phyloP scores from a whole-genome alignment of 768 basidiomycete genomes.

The Lactifluus hygrophoroides region DNA sequence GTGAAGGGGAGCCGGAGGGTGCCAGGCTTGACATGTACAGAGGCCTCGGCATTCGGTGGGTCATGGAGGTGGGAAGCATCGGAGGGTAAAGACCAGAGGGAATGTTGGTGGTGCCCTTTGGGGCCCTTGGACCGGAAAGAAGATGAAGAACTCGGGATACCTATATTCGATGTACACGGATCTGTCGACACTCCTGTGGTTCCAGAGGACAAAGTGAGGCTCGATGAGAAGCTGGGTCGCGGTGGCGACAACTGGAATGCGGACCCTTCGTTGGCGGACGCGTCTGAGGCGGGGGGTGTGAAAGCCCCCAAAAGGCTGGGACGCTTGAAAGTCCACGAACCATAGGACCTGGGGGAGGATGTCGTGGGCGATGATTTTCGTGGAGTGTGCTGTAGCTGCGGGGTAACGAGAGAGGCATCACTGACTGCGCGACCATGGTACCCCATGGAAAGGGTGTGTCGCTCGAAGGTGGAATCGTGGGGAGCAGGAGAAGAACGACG shows the following conservation, averaged over 20 bases:
- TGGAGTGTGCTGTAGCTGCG: neutral
- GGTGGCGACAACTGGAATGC: constrained; percentile 27
- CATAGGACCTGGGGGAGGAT: constrained; percentile 8
- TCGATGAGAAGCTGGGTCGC: constrained; percentile 22
- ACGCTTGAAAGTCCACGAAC: constrained; percentile 27
- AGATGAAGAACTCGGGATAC: constrained; percentile 29
- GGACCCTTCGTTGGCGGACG: constrained; percentile 25
- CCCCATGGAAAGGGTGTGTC: constrained; percentile 1
- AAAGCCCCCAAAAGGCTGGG: constrained; percentile 62
- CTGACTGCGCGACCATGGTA: constrained; percentile 35
- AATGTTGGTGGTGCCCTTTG: constrained; percentile 24
- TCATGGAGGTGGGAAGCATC: constrained; percentile 35
- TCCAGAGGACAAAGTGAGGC: constrained; percentile 20
- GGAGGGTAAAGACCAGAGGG: constrained; percentile 33
- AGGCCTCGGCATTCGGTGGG: constrained; percentile 25
- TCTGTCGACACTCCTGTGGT: constrained; percentile 19
- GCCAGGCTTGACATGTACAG: constrained; percentile 22
- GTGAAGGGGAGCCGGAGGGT: constrained; percentile 30
- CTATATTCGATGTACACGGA: constrained; percentile 24
- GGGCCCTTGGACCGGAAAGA: constrained; percentile 29
- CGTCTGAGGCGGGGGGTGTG: constrained; percentile 31
- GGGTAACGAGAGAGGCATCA: constrained; percentile 5
- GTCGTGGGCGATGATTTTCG: neutral
- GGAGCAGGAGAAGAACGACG: constrained; percentile 32
- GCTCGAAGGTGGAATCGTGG: constrained; percentile 24